phyloP scores from a whole-genome alignment of 441 rosid species.

The Arabidopsis hybrid region DNA sequence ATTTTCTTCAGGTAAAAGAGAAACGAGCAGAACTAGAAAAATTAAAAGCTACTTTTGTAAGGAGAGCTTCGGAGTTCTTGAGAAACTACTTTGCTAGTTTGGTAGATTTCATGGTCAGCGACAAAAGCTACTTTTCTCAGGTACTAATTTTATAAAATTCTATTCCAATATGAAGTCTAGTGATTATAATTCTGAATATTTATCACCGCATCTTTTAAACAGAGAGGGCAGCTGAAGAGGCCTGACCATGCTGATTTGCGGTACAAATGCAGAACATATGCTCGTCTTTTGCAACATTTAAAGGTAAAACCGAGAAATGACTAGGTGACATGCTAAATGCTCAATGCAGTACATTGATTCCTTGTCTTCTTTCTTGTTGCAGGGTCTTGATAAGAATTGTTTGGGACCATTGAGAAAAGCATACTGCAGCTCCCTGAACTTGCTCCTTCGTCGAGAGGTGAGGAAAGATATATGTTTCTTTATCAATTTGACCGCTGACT shows the following conservation, averaged over 20 bases:
- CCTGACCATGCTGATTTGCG: conserved; percentile 99
- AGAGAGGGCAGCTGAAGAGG: conserved; percentile 99
- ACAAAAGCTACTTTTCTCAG: conserved; percentile 99
- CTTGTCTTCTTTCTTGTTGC: conserved; percentile 38
- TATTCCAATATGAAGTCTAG: conserved; percentile 28
- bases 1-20: conserved; percentile 79
- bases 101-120: conserved; percentile 99
- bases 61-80: conserved; percentile 96
- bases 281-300: conserved; percentile 97
- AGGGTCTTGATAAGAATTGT: conserved; percentile 97
- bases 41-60: conserved; percentile 83
- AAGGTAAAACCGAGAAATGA: conserved; percentile 61
- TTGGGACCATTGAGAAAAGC: conserved; percentile 94
- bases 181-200: conserved; percentile 36
- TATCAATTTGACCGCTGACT: conserved; percentile 25
- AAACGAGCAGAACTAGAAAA: conserved; percentile 88
- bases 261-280: conserved; percentile 99
- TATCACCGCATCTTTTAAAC: conserved; percentile 47
- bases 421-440: conserved; percentile 94
- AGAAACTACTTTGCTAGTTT: conserved; percentile 96
- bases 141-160: conserved; percentile 47
- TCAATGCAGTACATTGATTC: conserved; percentile 28
- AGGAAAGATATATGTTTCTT: conserved; percentile 40
- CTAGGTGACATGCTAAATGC: conserved; percentile 20
- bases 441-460: conserved; percentile 99